Percentiles rank a stretch among this genome's conserved stretches.
These are phyloP conservation scores for Moniliophthora roreri DNA, from an alignment of 1,284 basidiomycete species.

Conservation along the genomic window DNA sequence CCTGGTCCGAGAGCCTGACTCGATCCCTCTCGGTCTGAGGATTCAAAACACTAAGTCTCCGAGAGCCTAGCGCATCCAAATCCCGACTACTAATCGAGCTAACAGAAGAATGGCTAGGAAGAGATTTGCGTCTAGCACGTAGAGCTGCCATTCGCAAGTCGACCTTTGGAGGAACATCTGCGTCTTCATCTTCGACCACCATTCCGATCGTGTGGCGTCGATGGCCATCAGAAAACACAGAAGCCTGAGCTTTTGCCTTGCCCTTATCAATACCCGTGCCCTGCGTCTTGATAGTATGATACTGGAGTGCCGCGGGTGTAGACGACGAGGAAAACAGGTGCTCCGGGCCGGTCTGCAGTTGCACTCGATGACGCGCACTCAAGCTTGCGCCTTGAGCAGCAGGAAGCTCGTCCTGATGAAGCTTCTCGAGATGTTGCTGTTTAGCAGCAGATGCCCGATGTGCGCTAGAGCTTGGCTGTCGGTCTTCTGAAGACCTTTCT, in stretches of 20 bases:
- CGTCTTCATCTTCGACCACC: background rate
- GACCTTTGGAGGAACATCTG: background rate
- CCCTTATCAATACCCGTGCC: background rate
- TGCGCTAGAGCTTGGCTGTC: too few relatives aligned
- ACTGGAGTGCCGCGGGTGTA: background rate
- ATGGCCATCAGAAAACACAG: background rate
- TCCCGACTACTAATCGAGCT: background rate
- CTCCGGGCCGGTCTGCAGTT: background rate
- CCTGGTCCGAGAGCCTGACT: slow-evolving; percentile 5
- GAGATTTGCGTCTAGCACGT: background rate
- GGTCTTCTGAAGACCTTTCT: too few relatives aligned
- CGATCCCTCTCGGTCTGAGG: background rate
- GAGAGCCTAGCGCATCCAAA: background rate
- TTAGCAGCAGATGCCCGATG: too few relatives aligned
- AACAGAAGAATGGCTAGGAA: slow-evolving; percentile 2
- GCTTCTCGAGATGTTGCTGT: too few relatives aligned
- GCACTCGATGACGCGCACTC: too few relatives aligned
- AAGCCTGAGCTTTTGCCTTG: background rate
- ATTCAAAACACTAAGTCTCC: too few relatives aligned
- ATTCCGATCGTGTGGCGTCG: background rate
- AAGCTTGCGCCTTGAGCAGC: too few relatives aligned
- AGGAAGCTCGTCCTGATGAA: too few relatives aligned
- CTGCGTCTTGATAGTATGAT: too few relatives aligned
- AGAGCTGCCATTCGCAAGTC: background rate
- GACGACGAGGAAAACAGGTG: background rate